Conservation (phyloP, 2,329 filamentous ascomycete genomes). For the Microcera coccophila region DNA sequence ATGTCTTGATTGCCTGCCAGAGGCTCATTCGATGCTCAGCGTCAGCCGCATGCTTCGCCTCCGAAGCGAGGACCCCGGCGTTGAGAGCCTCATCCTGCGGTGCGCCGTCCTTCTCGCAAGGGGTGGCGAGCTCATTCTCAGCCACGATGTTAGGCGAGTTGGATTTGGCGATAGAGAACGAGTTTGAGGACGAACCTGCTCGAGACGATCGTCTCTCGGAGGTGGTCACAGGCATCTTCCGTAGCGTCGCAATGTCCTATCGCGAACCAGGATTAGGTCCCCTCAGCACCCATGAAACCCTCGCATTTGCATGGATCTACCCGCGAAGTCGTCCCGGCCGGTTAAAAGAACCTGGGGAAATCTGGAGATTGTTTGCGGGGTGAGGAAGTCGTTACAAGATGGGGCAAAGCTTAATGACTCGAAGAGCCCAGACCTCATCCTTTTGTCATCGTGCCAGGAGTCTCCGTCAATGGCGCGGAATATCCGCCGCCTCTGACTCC, state of each 20-base stretch:
- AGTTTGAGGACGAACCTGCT: neutral
- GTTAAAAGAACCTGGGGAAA: constrained; percentile 7
- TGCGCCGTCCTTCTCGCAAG: constrained; percentile 19
- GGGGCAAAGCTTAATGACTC: constrained; percentile 2
- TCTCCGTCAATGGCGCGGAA: constrained; percentile 5
- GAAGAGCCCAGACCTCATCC: neutral
- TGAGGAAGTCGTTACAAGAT: neutral
- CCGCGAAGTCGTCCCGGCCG: neutral
- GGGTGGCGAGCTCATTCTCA: constrained; percentile 7
- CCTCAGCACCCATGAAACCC: too few species aligned
- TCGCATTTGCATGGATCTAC: too few species aligned
- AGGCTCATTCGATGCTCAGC: constrained; percentile 42
- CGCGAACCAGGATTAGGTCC: too few species aligned
- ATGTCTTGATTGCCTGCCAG: constrained; percentile 37
- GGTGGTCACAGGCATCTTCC: constrained; percentile 4
- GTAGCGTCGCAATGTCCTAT: too few species aligned
- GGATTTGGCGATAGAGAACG: neutral
- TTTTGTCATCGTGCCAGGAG: constrained; percentile 4
- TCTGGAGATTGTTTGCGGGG: constrained; percentile 6
- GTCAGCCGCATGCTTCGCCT: constrained; percentile 40
- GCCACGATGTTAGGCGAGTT: constrained; percentile 21
- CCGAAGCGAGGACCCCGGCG: constrained; percentile 28
- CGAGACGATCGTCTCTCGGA: neutral
- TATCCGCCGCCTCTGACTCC: too few species aligned
- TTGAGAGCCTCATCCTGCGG: constrained; percentile 25